Evolutionary conservation across 2,329 filamentous ascomycete species (phyloP), one percentile per base, ranked within the genome.

Genomic region (Pseudogymnoascus sp.): DNA sequence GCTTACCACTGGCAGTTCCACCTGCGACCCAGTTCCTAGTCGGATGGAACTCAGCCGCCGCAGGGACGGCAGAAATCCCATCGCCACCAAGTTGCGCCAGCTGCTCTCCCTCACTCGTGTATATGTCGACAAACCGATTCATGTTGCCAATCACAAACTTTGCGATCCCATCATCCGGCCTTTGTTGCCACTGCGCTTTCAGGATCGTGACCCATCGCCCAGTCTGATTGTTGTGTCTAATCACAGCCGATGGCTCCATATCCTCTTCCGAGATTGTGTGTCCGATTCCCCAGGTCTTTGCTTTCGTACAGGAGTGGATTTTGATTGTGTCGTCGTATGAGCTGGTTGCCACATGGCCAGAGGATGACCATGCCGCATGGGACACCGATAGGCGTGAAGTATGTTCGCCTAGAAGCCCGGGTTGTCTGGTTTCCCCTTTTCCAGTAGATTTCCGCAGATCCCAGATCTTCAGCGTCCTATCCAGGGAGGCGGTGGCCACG

Each of bases 271-370:
- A 74, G 10, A 96, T 74, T 1, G 82, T 80, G 61, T 84, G 79
- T 0, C 82, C 86, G 1, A 78, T 74, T 67, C 78, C 81, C 86
- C 86, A 93, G 1, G 78, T 77, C 0, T 78, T 75, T 0, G 87
- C 81, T 7, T 83, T 81, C 0, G 83, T 80, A 68, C 96, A 90
- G 68, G 93, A 84, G 76, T 97, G 91, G 8, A 99, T 89, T 73
- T 97, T 97, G 67, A 99, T 84, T 0, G 90, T 96, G 70, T 99
- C 92, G 71, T 99, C 95, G 73, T 99, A 99, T 0, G 89, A 93
- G 0, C 92, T 89, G 0, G 95, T 99, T 0, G 93, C 95, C 4
- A 99, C 80, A 67, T 96, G 90, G 0, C 93, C 95, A 0, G 84
- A 88, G 0, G 85, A 81, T 66, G 92, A 95, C 87, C 93, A 99